Conservation (phyloP, 2,329 filamentous ascomycete genomes). For the Didymella sp. region DNA sequence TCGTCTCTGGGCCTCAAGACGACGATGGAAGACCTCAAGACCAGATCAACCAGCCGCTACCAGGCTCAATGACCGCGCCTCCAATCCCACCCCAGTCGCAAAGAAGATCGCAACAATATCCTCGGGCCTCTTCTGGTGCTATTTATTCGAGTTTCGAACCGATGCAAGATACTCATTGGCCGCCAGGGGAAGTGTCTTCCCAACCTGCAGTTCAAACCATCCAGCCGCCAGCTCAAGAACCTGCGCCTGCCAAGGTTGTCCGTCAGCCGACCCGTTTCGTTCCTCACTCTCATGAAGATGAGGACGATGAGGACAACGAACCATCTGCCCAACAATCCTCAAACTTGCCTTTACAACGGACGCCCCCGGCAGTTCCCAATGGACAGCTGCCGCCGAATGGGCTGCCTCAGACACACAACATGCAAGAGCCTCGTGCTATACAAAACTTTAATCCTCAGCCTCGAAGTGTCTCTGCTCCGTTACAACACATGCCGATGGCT, state of each 20-base stretch:
- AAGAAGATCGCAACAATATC: conserved; percentile 21
- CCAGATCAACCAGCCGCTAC: conserved; percentile 41
- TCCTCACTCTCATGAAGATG: background rate
- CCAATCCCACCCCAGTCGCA: conserved; percentile 16
- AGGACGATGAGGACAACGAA: background rate
- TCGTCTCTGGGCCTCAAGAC: conserved; percentile 45
- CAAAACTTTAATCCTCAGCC: background rate
- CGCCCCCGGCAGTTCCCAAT: background rate
- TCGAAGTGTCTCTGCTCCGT: conserved; percentile 19
- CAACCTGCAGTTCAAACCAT: conserved; percentile 9
- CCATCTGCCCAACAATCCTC: background rate
- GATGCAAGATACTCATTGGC: conserved; percentile 15
- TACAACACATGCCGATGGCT: conserved; percentile 18
- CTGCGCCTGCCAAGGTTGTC: conserved; percentile 8
- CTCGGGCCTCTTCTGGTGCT: conserved; percentile 9
- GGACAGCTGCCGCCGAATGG: background rate
- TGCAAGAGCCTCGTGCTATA: conserved; percentile 20
- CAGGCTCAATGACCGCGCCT: conserved; percentile 13
- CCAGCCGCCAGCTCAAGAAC: conserved; percentile 7
- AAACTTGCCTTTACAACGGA: background rate
- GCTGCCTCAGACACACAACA: background rate
- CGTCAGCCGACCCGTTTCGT: conserved; percentile 16
- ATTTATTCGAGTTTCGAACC: conserved; percentile 21
- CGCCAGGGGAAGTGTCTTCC: background rate
- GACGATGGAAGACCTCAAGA: conserved; percentile 46